phyloP scores from a whole-genome alignment of 2,329 filamentous ascomycete species.

The Stagonosporopsis cucurbitacearum region DNA sequence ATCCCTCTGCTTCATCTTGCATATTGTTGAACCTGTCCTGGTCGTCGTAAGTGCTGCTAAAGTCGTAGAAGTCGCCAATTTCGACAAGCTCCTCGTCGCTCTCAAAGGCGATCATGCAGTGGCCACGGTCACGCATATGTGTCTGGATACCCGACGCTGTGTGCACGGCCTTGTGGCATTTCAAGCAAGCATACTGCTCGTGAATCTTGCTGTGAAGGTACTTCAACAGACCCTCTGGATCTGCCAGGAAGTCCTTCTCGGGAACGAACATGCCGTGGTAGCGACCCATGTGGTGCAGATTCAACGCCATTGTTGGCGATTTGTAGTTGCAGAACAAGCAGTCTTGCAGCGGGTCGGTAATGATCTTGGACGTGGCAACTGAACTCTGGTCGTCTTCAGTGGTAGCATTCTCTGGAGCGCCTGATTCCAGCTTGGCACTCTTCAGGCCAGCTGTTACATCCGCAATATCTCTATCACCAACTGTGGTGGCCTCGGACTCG shows the following conservation, averaged over 20 bases:
- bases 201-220: slow-evolving; percentile 82
- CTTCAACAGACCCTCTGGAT: slow-evolving; percentile 80
- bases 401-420: slow-evolving; percentile 39
- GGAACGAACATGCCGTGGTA: slow-evolving; percentile 96
- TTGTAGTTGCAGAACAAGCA: slow-evolving; percentile 95
- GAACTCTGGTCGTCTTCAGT: slow-evolving; percentile 52
- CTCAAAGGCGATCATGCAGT: slow-evolving; percentile 95
- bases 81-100: slow-evolving; percentile 90
- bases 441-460: slow-evolving; percentile 80
- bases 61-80: slow-evolving; percentile 97
- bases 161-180: slow-evolving; percentile 82
- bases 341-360: slow-evolving; percentile 52
- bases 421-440: slow-evolving; percentile 59
- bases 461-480: slow-evolving; percentile 76
- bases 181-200: slow-evolving; percentile 82
- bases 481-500: slow-evolving; percentile 55
- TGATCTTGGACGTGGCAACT: slow-evolving; percentile 36
- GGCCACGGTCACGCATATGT: slow-evolving; percentile 95
- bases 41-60: slow-evolving; percentile 93
- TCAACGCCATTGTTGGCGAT: slow-evolving; percentile 76
- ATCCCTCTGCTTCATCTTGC: slow-evolving; percentile 51
- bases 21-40: slow-evolving; percentile 66
- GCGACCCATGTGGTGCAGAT: slow-evolving; percentile 86
- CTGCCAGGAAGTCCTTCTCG: slow-evolving; percentile 80
- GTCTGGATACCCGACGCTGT: slow-evolving; percentile 84